Evolutionary conservation across 495 filamentous ascomycete species (phyloP), one percentile per base, ranked within the genome.

Genomic region (Neurospora hispaniola): DNA sequence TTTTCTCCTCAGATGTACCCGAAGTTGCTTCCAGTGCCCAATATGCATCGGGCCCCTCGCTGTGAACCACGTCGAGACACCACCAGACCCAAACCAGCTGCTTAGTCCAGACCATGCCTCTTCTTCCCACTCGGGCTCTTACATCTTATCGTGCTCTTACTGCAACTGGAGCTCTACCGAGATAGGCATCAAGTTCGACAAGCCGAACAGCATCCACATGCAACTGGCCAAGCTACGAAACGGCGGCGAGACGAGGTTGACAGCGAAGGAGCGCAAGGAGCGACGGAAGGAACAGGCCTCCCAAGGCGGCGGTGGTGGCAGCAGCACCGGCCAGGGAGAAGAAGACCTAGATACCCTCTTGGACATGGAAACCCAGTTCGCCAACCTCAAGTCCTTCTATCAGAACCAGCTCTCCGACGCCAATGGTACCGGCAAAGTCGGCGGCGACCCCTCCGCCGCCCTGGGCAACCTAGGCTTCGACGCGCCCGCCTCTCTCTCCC

Each of bases 11-110:
- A 98, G 96, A 79, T 99, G 96, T 78, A 93, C 93, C 20, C 88
- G 96, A 73, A 97, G 93, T 78, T 99, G 96, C 81, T 98, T 94
- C 85, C 92, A 94, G 78, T 99, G 96, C 76, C 96, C 96, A 2
- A 82, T 91, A 72, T 99, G 96, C 80, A 90, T 90, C n/a, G 88
- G 93, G 2, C 91, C 92, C 27, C 85, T 97, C 11, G 84, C 89
- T 27, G 90, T 96, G 54, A 91, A 86, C 71, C 87, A 88, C 27
- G 80, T 93, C 73, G 90, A 91, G 74, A 76, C 81, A n/a, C 78
- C 81, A 5, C 80, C 84, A 42, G 85, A 87, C 69, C 74, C 83
- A 62, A 80, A 75, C 54, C 79, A 82, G 71, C 80, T 85, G 16
- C 73, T 80, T 12, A 79, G 80, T 20, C 75, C 79, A 5, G 84